phyloP scores from a whole-genome alignment of 345 rosid genomes.

The Euphorbia tirucalli region DNA sequence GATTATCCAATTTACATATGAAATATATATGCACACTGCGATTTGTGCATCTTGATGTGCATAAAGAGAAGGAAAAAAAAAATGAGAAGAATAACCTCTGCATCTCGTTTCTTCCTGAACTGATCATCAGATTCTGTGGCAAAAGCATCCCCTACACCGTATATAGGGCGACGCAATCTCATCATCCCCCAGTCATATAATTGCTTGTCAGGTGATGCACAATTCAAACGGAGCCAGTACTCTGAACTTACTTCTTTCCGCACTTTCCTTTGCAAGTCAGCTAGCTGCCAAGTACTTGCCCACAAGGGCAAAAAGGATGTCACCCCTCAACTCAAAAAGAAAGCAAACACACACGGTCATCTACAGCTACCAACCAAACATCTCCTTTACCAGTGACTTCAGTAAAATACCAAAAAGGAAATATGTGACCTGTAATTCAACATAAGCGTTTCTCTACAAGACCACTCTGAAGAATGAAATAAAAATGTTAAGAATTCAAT shows the following conservation, averaged over 20 bases:
- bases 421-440: constrained; percentile 8
- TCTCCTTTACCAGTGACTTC: constrained; percentile 4
- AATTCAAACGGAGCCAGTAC: constrained; percentile 71
- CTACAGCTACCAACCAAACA: constrained; percentile 12
- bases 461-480: background rate
- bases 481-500: background rate
- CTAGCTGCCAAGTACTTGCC: constrained; percentile 52
- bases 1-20: constrained; percentile 1
- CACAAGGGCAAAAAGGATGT: constrained; percentile 31
- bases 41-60: background rate
- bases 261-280: constrained; percentile 77
- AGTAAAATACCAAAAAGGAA: constrained; percentile 1
- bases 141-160: constrained; percentile 92
- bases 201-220: constrained; percentile 65
- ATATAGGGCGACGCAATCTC: constrained; percentile 72
- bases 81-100: constrained; percentile 61
- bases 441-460: background rate
- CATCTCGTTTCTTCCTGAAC: constrained; percentile 88
- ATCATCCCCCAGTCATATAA: constrained; percentile 95
- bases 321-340: constrained; percentile 27
- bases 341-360: constrained; percentile 7
- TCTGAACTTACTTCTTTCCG: constrained; percentile 82
- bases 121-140: constrained; percentile 85
- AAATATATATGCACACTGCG: no score
- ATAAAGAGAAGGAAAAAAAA: no score